These are phyloP conservation scores for Herpotrichia juniperi DNA, from an alignment of 2,329 filamentous ascomycete genomes.

Conservation along the genomic window DNA sequence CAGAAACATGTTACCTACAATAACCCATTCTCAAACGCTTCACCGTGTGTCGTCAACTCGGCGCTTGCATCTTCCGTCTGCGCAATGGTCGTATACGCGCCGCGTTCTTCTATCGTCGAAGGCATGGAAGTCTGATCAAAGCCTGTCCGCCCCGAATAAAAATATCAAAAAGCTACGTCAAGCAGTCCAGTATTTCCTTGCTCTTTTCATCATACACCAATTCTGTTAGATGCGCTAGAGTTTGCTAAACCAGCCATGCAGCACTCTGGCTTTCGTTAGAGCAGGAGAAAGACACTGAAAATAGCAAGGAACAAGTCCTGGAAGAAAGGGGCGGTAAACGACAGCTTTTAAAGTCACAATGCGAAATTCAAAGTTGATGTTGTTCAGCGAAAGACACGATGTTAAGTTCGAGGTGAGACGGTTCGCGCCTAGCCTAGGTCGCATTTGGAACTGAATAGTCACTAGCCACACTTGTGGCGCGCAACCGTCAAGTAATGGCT, in stretches of 20 bases:
- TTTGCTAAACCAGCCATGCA: slow-evolving; percentile 3
- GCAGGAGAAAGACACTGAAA: background rate
- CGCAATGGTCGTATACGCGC: slow-evolving; percentile 39
- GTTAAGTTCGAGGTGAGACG: slow-evolving; percentile 14
- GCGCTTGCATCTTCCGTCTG: slow-evolving; percentile 32
- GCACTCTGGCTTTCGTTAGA: background rate
- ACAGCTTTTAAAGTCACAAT: background rate
- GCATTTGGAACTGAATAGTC: slow-evolving; percentile 5
- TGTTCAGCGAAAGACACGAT: slow-evolving; percentile 20
- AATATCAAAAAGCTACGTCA: slow-evolving; percentile 5
- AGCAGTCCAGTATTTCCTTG: slow-evolving; percentile 1
- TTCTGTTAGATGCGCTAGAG: background rate
- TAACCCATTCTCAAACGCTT: slow-evolving; percentile 14
- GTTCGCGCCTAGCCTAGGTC: slow-evolving; percentile 1
- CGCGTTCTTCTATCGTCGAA: slow-evolving; percentile 20
- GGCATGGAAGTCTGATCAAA: slow-evolving; percentile 21
- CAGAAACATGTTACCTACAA: slow-evolving; percentile 9
- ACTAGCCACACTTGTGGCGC: background rate
- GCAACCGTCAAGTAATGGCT: slow-evolving; percentile 2
- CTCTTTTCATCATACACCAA: slow-evolving; percentile 13
- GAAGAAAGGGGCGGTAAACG: background rate
- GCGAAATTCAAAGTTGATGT: slow-evolving; percentile 1
- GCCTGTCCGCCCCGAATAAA: background rate
- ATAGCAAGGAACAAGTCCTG: background rate
- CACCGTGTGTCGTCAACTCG: slow-evolving; percentile 22